Conservation (phyloP, 164 flowering plant genomes). For the Houttuynia cordata region DNA sequence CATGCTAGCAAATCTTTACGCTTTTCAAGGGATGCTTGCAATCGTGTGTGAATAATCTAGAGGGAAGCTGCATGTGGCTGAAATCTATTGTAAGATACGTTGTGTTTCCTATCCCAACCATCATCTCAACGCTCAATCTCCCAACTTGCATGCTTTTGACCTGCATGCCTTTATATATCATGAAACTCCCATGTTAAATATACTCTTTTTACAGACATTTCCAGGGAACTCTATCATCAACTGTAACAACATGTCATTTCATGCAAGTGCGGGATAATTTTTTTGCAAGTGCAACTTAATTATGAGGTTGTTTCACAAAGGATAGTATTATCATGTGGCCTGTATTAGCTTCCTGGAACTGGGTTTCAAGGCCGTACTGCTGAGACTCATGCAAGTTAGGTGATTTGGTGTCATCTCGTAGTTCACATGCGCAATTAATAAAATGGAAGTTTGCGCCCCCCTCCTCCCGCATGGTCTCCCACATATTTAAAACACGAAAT, state of each 20-base stretch:
- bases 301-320: no score
- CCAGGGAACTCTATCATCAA: no score
- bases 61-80: slow-evolving; percentile 1
- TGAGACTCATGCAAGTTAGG: not conserved
- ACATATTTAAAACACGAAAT: not conserved
- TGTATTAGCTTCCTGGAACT: no score
- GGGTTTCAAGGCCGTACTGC: no score
- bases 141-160: not conserved
- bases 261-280: no score
- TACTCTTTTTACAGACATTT: not conserved
- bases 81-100: slow-evolving; percentile 1
- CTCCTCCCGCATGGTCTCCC: not conserved
- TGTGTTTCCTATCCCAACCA: no score
- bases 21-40: slow-evolving; percentile 5
- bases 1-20: not conserved
- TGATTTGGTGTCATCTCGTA: slow-evolving; percentile 1
- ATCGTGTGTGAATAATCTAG: slow-evolving; percentile 1
- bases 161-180: not conserved
- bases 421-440: slow-evolving; percentile 1
- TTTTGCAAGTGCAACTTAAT: no score
- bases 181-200: not conserved
- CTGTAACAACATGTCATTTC: no score
- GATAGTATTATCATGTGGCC: no score
- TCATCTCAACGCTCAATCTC: not conserved
- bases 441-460: not conserved